These are phyloP conservation scores for Kazachstania africana DNA, from an alignment of 805 yeast genomes.

Conservation along the genomic window DNA sequence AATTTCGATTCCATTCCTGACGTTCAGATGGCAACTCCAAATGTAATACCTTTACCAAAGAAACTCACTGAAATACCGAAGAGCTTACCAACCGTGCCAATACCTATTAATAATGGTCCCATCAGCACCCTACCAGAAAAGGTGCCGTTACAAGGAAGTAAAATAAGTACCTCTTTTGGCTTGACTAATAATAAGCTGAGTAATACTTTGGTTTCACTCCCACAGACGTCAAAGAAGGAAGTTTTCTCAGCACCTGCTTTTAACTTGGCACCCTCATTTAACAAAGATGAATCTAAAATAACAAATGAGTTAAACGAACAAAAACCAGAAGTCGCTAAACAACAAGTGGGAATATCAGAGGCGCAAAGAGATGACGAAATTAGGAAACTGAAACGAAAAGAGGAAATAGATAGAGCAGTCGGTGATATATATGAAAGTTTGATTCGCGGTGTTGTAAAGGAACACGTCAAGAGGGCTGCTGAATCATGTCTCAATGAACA, in stretches of 20 bases:
- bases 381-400: slow-evolving; percentile 1
- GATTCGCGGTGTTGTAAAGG: slow-evolving; percentile 2
- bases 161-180: background rate
- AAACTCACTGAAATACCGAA: background rate
- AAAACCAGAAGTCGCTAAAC: background rate
- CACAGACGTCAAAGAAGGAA: background rate
- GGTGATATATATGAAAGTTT: background rate
- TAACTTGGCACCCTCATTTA: background rate
- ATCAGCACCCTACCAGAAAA: too few relatives aligned
- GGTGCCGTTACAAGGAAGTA: too few relatives aligned
- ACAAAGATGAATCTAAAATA: background rate
- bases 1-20: slow-evolving; percentile 8
- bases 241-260: background rate
- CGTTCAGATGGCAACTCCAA: background rate
- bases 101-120: background rate
- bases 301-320: background rate
- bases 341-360: background rate
- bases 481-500: slow-evolving; percentile 6
- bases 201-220: background rate
- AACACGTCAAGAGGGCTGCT: slow-evolving; percentile 2
- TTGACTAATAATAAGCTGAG: background rate
- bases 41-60: background rate
- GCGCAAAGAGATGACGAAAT: background rate
- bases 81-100: background rate
- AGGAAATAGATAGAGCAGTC: slow-evolving; percentile 4